These are phyloP conservation scores for Jaenimonas drosophilae DNA, from an alignment of 208 protist species.

Conservation along the genomic window DNA sequence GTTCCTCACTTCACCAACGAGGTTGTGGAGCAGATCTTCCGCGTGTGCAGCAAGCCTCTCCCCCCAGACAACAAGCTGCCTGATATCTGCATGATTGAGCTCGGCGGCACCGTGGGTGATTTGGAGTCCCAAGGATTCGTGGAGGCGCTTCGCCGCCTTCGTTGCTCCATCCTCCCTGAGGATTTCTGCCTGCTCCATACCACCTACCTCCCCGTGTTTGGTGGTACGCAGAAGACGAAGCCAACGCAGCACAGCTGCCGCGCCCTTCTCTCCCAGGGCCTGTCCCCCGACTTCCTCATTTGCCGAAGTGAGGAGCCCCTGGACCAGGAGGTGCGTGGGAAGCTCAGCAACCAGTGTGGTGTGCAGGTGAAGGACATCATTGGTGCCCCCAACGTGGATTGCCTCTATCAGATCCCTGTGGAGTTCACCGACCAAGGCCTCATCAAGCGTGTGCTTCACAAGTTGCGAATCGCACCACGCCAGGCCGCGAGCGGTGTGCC, in stretches of 20 bases:
- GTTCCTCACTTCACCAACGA: conserved; percentile 93
- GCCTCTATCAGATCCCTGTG: conserved; percentile 94
- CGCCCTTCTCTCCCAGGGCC: conserved; percentile 92
- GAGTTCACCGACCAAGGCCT: conserved; percentile 88
- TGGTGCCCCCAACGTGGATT: conserved; percentile 93
- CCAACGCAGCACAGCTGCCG: conserved; percentile 97
- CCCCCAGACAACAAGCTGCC: conserved; percentile 61
- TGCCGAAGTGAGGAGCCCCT: conserved; percentile 93
- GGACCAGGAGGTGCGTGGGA: conserved; percentile 60
- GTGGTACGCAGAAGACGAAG: conserved; percentile 99
- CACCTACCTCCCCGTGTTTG: conserved; percentile 86
- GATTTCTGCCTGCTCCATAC: conserved; percentile 87
- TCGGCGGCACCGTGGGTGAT: conserved; percentile 97
- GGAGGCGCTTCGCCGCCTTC: conserved; percentile 94
- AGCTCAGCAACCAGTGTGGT: conserved; percentile 97
- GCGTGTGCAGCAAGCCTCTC: conserved; percentile 84
- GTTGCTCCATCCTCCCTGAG: conserved; percentile 65
- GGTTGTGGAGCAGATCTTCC: conserved; percentile 81
- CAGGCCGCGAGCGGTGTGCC: conserved; percentile 45
- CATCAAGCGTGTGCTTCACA: conserved; percentile 60
- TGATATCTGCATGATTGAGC: conserved; percentile 97
- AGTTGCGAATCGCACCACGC: conserved; percentile 47
- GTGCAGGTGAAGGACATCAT: conserved; percentile 92
- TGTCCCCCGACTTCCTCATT: conserved; percentile 97
- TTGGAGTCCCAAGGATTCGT: conserved; percentile 99